Base-by-base conservation (phyloP, 1,284 basidiomycete genomes). In the Boletus chippewaensis region DNA sequence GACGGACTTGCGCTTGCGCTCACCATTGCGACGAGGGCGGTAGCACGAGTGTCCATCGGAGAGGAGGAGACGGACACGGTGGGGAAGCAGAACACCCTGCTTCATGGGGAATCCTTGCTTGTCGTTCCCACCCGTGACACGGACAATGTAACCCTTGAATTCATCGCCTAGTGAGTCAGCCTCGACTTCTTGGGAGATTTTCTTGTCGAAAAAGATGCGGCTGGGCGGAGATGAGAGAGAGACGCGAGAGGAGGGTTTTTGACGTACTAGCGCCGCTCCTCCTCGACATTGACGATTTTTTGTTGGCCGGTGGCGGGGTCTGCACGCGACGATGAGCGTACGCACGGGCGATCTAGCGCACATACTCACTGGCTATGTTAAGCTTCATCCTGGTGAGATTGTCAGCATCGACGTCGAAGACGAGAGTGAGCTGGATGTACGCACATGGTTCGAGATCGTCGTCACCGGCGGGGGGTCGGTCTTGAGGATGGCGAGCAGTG, bases 31-130 rank as follows among this genome's bases (percentile, higher is more conserved):
- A 70, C 95, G 92, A 62, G 79, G 73, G 65, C 95, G 92, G 83
- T 93, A 98, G 84, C 95, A 98, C 35, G 94, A 96, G 83, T 97
- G 93, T 57, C 94, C 94, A 71, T 94, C 91, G 61, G 89, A 71
- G 69, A 99, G 91, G 66, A 98, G 89, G 59, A 99, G 89, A 57
- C 85, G 81, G 65, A 95, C 92, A 83, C 95, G 94, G 78, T 93
- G 73, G 60, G 92, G 91, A 64, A 95, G 81, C 60, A 99, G 87
- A 66, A 98, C 91, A 80, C 95, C 95, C 78, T 98, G 95, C 79
- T 98, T 98, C 94, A 97, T 97, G 50, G 94, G 93, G 84, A 96
- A 96, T 73, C 91, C 89, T 71, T 91, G 89, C 76, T 91, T 94
- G 81, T 95, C 92, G 78, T 95, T 95, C 57, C 92, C 92, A 67